Evolutionary conservation across 257 asterid species (phyloP).

Genomic region (Euphrasia confusa): DNA sequence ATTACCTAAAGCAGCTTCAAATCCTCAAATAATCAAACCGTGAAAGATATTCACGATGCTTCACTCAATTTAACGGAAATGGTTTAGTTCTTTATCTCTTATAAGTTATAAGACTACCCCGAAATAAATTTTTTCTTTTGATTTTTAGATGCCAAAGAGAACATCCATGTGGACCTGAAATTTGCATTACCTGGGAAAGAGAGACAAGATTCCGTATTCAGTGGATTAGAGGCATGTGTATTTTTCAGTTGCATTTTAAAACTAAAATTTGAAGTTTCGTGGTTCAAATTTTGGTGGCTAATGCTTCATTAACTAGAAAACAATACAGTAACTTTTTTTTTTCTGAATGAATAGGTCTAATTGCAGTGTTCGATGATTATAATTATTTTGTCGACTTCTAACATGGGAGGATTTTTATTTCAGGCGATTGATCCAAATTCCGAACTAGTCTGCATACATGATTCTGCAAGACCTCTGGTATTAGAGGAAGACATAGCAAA

Average conservation of each 20-base stretch:
- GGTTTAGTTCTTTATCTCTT: constrained; percentile 3
- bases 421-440: constrained; percentile 73
- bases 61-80: not conserved
- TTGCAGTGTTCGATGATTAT: constrained; percentile 2
- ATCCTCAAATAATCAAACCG: not conserved
- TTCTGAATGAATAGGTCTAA: constrained; percentile 3
- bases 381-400: constrained; percentile 22
- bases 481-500: constrained; percentile 58
- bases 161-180: constrained; percentile 57
- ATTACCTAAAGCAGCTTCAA: constrained; percentile 13
- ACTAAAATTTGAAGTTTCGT: not conserved
- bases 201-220: constrained; percentile 97
- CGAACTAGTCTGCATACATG: constrained; percentile 90
- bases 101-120: constrained; percentile 11
- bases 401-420: constrained; percentile 21
- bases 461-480: constrained; percentile 95
- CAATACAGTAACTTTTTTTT: not conserved
- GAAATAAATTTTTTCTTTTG: constrained; percentile 12
- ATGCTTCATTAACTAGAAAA: constrained; percentile 6
- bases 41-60: not conserved
- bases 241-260: constrained; percentile 7
- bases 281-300: constrained; percentile 4
- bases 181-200: constrained; percentile 98
- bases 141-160: constrained; percentile 51
- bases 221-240: constrained; percentile 67